Evolutionary conservation across 2,329 filamentous ascomycete species (phyloP).

Genomic region (Ascochyta rabiei): DNA sequence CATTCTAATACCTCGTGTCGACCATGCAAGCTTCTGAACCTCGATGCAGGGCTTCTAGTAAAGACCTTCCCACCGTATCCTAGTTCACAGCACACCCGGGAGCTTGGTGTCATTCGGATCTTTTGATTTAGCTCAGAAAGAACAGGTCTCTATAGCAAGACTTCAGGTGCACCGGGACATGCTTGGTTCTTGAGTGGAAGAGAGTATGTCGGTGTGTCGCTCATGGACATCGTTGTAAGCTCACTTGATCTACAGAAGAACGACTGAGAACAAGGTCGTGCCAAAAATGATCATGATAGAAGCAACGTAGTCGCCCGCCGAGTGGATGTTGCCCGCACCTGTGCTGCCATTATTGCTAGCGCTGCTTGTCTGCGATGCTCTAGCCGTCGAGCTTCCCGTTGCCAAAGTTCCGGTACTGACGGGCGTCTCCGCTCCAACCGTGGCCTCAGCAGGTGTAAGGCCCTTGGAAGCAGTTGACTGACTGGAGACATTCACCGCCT

Average conservation of each 20-base stretch:
- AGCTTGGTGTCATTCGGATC: no score
- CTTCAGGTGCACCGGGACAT: no score
- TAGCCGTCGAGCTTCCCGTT: conserved; percentile 16
- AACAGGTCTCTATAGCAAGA: no score
- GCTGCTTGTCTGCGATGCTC: conserved; percentile 17
- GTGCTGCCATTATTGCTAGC: background rate
- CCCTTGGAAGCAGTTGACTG: conserved; percentile 15
- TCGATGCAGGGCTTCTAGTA: background rate
- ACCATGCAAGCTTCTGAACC: background rate
- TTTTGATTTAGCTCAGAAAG: no score
- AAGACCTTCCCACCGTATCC: no score
- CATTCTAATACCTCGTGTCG: background rate
- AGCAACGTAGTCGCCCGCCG: background rate
- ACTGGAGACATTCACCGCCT: conserved; percentile 16
- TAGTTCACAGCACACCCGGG: no score
- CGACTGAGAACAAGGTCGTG: conserved; percentile 7
- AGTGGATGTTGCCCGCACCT: conserved; percentile 5
- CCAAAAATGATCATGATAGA: background rate
- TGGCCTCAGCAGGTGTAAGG: conserved; percentile 3
- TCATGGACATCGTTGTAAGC: no score
- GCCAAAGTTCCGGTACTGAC: conserved; percentile 1
- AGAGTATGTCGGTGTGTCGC: no score
- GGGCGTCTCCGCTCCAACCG: conserved; percentile 2
- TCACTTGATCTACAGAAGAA: background rate
- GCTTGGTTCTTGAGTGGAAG: no score